Conservation (phyloP, 768 basidiomycete genomes). For the Chalciporus pseudorubinellus region DNA sequence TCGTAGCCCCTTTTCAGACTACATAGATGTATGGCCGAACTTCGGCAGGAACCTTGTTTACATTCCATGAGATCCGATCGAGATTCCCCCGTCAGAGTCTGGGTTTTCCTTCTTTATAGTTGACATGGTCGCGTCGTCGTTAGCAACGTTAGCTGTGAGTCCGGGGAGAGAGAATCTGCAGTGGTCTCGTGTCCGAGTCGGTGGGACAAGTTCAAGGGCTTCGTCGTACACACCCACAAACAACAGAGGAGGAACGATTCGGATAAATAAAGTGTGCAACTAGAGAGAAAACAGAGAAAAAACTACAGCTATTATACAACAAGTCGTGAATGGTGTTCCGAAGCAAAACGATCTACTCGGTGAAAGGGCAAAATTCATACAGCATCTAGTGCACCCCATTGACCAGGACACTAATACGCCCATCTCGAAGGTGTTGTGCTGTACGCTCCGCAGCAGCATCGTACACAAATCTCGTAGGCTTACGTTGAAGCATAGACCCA, state of each 20-base stretch:
- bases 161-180: no score
- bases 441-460: constrained; percentile 88
- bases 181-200: no score
- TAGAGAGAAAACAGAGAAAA: neutral
- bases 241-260: constrained; percentile 5
- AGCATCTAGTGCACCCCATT: constrained; percentile 47
- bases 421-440: constrained; percentile 53
- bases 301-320: constrained; percentile 29
- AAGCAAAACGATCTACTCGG: constrained; percentile 12
- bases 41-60: no score
- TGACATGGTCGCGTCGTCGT: constrained; percentile 16
- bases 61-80: no score
- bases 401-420: constrained; percentile 28
- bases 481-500: constrained; percentile 37
- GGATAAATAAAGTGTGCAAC: constrained; percentile 5
- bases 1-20: no score
- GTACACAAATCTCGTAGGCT: constrained; percentile 75
- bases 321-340: constrained; percentile 16
- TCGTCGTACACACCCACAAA: constrained; percentile 24
- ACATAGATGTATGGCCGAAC: no score
- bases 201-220: no score
- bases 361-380: neutral
- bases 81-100: constrained; percentile 44
- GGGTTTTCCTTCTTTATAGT: constrained; percentile 27
- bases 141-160: neutral